Base-by-base conservation (phyloP, 768 basidiomycete genomes). In the Epithele typhae region DNA sequence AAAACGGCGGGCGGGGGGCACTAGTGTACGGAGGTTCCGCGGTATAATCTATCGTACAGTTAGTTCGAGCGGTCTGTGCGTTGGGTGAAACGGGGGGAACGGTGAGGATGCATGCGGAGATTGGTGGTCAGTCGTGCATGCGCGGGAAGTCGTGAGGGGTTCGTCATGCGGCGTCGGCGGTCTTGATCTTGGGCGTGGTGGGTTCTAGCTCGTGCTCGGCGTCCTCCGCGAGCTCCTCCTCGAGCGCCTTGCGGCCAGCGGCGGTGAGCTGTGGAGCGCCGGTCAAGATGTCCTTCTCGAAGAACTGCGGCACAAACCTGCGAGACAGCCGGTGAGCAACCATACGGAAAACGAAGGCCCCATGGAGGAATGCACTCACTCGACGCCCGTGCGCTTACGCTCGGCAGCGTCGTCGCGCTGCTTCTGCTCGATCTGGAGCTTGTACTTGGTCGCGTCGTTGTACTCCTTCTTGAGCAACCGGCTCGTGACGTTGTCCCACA, bases 341-440 rank as follows among this genome's bases (percentile, higher is more conserved):
- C 3, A 27, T 14, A 24, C 22, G 39, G 14, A 6, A 21, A 24
- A 21, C 25, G n/a, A 23, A 18, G 6, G 34, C 25, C 15, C 17
- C 17, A 12, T 33, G 41, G 4, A 10, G 5, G 10, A 27, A 9
- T n/a, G 10, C 37, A 86, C 90, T 72, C 59, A 95, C 90, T 78
- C 75, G 24, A 79, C 64, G 15, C 86, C 89, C 47, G 80, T 86
- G 64, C 75, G 77, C 73, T 91, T 94, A 67, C 92, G 74, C 64
- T 92, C 89, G 10, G 84, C 87, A 5, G 92, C 89, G 25, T 82
- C 78, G 49, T 97, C 93, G 41, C 96, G 72, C 73, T 98, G 96
- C 60, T 64, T 78, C 76, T 98, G 95, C 69, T 99, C 96, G 46
- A 99, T 95, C 4, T 66, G 66, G 43, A 92, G 78, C 74, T 99